These are phyloP conservation scores for Biscogniauxia sp. DNA, from an alignment of 2,329 filamentous ascomycete species.

Conservation along the genomic window DNA sequence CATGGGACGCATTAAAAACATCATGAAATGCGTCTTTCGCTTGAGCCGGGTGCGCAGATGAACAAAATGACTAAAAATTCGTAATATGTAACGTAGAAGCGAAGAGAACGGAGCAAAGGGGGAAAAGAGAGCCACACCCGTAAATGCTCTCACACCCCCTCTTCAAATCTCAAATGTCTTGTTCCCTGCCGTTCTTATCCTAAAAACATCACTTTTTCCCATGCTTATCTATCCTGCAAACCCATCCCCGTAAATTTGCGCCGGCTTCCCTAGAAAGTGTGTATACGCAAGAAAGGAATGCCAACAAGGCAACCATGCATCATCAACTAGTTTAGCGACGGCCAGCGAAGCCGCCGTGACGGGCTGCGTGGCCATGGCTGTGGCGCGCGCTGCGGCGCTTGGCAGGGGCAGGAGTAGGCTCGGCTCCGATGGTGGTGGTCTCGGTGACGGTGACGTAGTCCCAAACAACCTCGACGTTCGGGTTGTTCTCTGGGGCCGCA, in stretches of 20 bases:
- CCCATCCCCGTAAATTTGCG: not conserved
- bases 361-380: conserved; percentile 24
- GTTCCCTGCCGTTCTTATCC: not conserved
- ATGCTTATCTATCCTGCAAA: not conserved
- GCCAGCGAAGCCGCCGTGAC: conserved; percentile 21
- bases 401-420: not conserved
- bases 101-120: not conserved
- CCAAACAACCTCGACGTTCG: conserved; percentile 39
- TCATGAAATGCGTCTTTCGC: not conserved
- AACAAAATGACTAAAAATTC: not conserved
- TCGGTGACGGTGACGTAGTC: conserved; percentile 46
- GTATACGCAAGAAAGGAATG: not conserved
- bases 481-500: conserved; percentile 16
- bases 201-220: not conserved
- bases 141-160: not conserved
- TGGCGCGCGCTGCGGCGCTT: conserved; percentile 20
- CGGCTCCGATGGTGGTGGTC: conserved; percentile 14
- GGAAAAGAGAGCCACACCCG: not conserved
- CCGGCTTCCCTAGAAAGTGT: not conserved
- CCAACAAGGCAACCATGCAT: not conserved
- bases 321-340: conserved; percentile 14
- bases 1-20: no score
- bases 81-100: not conserved
- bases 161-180: not conserved
- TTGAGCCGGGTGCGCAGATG: no score